Conservation (phyloP, 2,329 filamentous ascomycete species). For the Dactylella cylindrospora region DNA sequence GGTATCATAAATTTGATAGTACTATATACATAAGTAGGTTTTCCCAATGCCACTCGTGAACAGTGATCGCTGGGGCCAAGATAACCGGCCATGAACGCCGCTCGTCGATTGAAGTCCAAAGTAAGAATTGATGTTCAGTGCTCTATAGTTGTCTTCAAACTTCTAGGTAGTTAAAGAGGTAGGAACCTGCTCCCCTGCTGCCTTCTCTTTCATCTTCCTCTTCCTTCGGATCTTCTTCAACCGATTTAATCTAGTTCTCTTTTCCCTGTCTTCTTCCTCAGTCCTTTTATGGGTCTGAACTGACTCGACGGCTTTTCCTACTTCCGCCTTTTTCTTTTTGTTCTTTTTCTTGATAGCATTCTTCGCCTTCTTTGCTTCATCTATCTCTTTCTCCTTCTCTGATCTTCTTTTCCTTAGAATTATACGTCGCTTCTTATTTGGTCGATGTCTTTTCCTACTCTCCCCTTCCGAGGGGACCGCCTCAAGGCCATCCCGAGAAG, state of each 20-base stretch:
- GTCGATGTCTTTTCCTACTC: conserved; percentile 12
- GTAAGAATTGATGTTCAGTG: too few relatives aligned
- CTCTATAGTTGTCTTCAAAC: neutral
- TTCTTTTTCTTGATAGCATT: conserved; percentile 31
- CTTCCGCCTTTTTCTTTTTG: conserved; percentile 19
- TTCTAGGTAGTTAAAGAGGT: neutral
- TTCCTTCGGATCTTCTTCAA: conserved; percentile 29
- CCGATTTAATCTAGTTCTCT: conserved; percentile 35
- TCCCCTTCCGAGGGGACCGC: neutral
- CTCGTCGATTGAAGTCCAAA: too few relatives aligned
- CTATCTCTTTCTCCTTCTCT: neutral
- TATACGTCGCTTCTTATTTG: conserved; percentile 32
- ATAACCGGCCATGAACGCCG: too few relatives aligned
- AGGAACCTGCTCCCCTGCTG: neutral
- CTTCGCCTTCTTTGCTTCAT: conserved; percentile 18
- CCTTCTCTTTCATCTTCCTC: conserved; percentile 20
- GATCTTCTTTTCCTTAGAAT: conserved; percentile 13
- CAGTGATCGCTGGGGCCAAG: too few relatives aligned
- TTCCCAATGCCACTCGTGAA: too few relatives aligned
- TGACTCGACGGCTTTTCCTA: conserved; percentile 10
- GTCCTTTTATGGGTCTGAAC: conserved; percentile 25
- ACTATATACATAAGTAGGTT: too few relatives aligned
- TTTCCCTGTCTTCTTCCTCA: conserved; percentile 32
- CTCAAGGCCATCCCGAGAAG: conserved; percentile 13
- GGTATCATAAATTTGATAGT: neutral